Conservation (phyloP, 2,329 filamentous ascomycete species). For the Ophiostoma fasciatum region DNA sequence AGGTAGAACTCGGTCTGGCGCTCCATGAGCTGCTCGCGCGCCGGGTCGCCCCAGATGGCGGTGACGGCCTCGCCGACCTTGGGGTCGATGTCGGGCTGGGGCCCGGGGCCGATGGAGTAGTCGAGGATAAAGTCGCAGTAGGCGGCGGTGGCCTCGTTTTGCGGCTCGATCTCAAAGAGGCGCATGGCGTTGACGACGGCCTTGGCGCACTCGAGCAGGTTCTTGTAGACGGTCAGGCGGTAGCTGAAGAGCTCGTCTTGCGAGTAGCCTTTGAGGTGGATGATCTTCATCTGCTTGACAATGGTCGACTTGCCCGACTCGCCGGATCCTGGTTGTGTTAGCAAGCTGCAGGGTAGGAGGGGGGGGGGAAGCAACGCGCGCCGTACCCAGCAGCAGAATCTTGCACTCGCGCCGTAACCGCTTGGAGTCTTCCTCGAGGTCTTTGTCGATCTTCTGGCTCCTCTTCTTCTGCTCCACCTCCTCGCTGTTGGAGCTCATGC, state of each 20-base stretch:
- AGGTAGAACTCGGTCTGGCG: conserved; percentile 96
- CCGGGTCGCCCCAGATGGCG: conserved; percentile 80
- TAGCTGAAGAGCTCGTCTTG: conserved; percentile 89
- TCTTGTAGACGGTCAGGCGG: conserved; percentile 94
- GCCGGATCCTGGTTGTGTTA: conserved; percentile 57
- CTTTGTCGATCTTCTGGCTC: conserved; percentile 89
- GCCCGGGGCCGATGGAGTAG: conserved; percentile 82
- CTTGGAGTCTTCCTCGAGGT: conserved; percentile 86
- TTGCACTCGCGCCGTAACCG: conserved; percentile 95
- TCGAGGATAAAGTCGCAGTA: conserved; percentile 69
- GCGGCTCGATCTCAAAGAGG: conserved; percentile 75
- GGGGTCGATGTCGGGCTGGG: conserved; percentile 67
- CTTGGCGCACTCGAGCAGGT: conserved; percentile 91
- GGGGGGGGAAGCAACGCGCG: no score
- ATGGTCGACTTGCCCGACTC: conserved; percentile 99
- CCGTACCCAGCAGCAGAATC: conserved; percentile 79
- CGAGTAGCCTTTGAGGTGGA: conserved; percentile 94
- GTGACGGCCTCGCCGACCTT: conserved; percentile 72
- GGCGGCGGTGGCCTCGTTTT: conserved; percentile 54
- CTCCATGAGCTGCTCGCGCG: conserved; percentile 70
- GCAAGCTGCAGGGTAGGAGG: no score
- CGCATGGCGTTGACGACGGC: conserved; percentile 82
- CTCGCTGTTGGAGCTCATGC: conserved; percentile 78
- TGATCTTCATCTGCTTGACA: conserved; percentile 99
- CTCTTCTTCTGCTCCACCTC: conserved; percentile 89